These are phyloP conservation scores for Polytolypa hystricis DNA, from an alignment of 2,329 filamentous ascomycete genomes.

Conservation along the genomic window DNA sequence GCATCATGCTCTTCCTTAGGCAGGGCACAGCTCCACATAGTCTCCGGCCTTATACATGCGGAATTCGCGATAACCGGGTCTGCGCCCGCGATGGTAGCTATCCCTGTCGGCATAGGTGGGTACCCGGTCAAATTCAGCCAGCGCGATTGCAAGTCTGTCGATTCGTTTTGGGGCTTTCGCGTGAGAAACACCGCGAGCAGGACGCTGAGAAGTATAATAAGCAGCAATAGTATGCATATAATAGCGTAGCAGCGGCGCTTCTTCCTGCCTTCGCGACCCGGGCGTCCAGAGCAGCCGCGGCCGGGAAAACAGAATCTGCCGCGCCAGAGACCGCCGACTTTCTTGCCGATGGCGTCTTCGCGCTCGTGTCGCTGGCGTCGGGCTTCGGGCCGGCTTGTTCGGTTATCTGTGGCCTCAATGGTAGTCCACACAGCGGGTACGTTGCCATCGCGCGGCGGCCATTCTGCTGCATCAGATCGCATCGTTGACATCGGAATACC, in stretches of 20 bases:
- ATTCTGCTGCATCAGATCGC: background rate
- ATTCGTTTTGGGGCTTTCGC: conserved; percentile 1
- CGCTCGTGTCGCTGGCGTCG: conserved; percentile 50
- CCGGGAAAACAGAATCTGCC: conserved; percentile 53
- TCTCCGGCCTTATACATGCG: conserved; percentile 59
- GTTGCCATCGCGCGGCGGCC: background rate
- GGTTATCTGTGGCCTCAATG: conserved; percentile 15
- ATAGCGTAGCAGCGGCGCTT: conserved; percentile 50
- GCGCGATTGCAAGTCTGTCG: conserved; percentile 33
- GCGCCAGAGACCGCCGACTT: conserved; percentile 52
- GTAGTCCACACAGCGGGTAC: conserved; percentile 4
- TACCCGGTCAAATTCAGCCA: conserved; percentile 83
- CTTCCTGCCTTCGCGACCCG: conserved; percentile 52
- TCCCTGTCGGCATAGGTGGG: conserved; percentile 74
- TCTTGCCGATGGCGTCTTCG: conserved; percentile 50
- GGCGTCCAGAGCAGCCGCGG: conserved; percentile 54
- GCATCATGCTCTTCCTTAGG: conserved; percentile 64
- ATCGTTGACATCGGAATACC: conserved; percentile 45
- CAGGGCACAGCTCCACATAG: conserved; percentile 76
- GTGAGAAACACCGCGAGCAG: conserved; percentile 34
- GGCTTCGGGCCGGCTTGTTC: conserved; percentile 36
- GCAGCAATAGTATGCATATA: conserved; percentile 41
- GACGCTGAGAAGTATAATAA: conserved; percentile 47
- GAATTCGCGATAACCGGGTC: conserved; percentile 53
- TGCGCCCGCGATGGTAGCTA: conserved; percentile 66